phyloP scores from a whole-genome alignment of 108 stramenopile species.

The Skeletonema tropicum region DNA sequence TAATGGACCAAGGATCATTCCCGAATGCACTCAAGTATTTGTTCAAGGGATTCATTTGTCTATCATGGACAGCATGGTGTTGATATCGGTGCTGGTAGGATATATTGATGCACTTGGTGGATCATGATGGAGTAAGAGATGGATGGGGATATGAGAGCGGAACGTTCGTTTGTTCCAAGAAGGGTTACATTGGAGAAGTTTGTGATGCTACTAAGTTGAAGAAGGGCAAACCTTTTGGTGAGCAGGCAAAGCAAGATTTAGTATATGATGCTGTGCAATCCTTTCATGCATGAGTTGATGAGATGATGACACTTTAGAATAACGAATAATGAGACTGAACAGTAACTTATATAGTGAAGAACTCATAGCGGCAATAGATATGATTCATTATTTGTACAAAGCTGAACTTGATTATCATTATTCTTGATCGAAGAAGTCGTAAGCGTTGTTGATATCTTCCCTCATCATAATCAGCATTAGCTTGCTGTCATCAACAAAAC shows the following conservation, averaged over 20 bases:
- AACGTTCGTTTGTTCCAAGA: constrained; percentile 6
- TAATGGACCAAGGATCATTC: constrained; percentile 3
- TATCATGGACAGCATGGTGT: not conserved
- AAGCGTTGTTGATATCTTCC: too few species aligned
- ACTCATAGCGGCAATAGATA: too few species aligned
- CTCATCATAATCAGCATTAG: too few species aligned
- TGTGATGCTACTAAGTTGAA: not conserved
- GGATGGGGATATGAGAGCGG: constrained; percentile 1
- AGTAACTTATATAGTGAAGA: too few species aligned
- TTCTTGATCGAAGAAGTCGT: too few species aligned
- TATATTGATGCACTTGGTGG: constrained; percentile 1
- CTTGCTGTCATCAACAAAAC: too few species aligned
- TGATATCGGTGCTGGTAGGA: not conserved
- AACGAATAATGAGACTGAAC: too few species aligned
- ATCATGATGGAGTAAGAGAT: too few species aligned
- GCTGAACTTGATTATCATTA: too few species aligned
- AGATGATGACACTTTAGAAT: not conserved
- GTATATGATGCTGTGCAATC: not conserved
- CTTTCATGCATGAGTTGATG: not conserved
- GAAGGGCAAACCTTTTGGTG: constrained; percentile 11
- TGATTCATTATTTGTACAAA: too few species aligned
- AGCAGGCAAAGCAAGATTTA: not conserved
- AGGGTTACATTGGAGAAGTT: not conserved
- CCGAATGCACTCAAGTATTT: too few species aligned
- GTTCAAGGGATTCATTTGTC: too few species aligned